A percentile compares a stretch with the other conserved stretches of the same genome.
These are phyloP conservation scores for Atalantia buxifolia DNA, from an alignment of 345 rosid genomes.

Conservation along the genomic window DNA sequence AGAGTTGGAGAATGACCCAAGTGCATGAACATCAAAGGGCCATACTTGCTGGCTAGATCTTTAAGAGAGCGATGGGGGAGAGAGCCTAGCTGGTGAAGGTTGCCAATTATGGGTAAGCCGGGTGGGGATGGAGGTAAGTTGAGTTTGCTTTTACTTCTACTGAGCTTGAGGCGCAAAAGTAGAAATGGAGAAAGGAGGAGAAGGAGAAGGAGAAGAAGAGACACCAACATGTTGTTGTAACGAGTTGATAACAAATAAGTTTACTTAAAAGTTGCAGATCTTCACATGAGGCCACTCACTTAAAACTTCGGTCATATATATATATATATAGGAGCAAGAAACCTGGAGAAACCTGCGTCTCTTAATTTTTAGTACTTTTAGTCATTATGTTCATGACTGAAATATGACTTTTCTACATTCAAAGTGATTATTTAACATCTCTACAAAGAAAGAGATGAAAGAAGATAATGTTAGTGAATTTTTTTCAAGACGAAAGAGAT, in stretches of 20 bases:
- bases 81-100: constrained; percentile 17
- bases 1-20: constrained; percentile 17
- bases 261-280: no score
- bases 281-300: no score
- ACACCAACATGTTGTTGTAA: neutral
- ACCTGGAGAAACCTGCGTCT: no score
- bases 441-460: no score
- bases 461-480: no score
- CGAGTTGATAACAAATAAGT: neutral
- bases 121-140: constrained; percentile 24
- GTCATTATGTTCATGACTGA: no score
- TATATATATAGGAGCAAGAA: no score
- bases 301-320: no score
- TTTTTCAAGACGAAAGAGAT: no score
- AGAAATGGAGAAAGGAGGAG: neutral
- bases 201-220: neutral
- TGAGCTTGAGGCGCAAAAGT: neutral
- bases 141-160: neutral
- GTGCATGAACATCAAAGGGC: constrained; percentile 17
- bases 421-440: no score
- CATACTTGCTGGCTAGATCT: constrained; percentile 10
- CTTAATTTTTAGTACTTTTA: no score
- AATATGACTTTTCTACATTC: no score
- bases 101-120: constrained; percentile 22
- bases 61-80: constrained; percentile 15